Evolutionary conservation across 768 basidiomycete genomes (phyloP).

Genomic region (Rhizopogon salebrosus): DNA sequence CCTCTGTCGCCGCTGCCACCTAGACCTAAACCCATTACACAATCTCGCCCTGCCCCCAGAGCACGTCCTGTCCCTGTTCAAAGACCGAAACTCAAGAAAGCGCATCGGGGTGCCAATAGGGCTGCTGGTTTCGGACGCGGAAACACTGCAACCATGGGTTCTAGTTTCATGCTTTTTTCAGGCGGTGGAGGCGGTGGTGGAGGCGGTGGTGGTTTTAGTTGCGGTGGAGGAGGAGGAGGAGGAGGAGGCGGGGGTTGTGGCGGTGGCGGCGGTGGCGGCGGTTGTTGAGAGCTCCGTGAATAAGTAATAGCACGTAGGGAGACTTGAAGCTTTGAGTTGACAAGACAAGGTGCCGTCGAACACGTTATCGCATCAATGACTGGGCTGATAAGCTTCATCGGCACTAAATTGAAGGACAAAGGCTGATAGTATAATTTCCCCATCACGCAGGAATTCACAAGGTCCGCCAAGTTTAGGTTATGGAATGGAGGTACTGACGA

Average conservation of each 20-base stretch:
- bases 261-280: background rate
- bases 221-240: constrained; percentile 20
- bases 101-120: background rate
- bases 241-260: constrained; percentile 17
- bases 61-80: background rate
- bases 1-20: too few species aligned
- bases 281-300: background rate
- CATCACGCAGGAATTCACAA: too few species aligned
- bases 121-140: background rate
- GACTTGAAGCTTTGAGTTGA: too few species aligned
- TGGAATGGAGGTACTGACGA: too few species aligned
- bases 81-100: background rate
- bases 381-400: too few species aligned
- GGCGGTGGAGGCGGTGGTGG: constrained; percentile 7
- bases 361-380: background rate
- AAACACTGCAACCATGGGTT: background rate
- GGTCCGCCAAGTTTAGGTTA: too few species aligned
- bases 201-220: background rate
- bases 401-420: too few species aligned
- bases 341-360: too few species aligned
- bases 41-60: background rate
- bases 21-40: background rate
- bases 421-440: too few species aligned
- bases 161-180: background rate
- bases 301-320: too few species aligned